Base-by-base conservation (phyloP, 495 filamentous ascomycete species). In the Aspergillus taichungensis region DNA sequence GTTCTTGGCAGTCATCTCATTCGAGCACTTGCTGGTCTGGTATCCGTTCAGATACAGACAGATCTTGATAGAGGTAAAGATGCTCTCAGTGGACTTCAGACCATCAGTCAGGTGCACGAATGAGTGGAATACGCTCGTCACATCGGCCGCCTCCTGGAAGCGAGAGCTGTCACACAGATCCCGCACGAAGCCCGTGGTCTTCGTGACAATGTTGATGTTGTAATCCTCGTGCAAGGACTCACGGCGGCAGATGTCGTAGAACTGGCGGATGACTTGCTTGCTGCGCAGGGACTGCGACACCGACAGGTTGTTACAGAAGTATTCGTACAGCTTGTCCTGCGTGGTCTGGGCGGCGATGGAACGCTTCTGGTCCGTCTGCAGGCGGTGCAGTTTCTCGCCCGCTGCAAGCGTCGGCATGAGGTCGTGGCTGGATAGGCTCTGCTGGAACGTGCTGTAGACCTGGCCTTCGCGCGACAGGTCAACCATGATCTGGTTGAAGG, bases 361-460 rank as follows among this genome's bases (percentile, higher is more conserved):
- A 13, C 70, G 74, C 38, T 70, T 69, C 51, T 69, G 69, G 24
- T 67, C 57, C 0, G 56, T 50, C 58, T 80, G 74, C 42, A 83
- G 73, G 8, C 57, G 54, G 35, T 69, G 69, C 1, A 84, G 66
- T 30, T 69, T 67, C 39, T 76, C 72, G 10, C 73, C 73, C 11
- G 71, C 57, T 24, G 69, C 63, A 8, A 84, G 51, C 0, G 75
- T 67, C 0, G 68, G 57, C 41, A 76, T 67, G 42, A 75, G 69
- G 31, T 76, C 69, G 34, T 64, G 66, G 13, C 62, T 54, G 8
- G 62, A 54, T 11, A 69, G 39, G 46, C 60, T 52, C 63, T 66
- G 57, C 45, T 70, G 68, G 63, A 81, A 84, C 13, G 69, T 59
- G 55, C 78, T 74, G 48, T 81, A 80, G 0, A 80, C 67, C 5